phyloP scores from a whole-genome alignment of 257 asterid genomes.

The Solanum paucissectum region DNA sequence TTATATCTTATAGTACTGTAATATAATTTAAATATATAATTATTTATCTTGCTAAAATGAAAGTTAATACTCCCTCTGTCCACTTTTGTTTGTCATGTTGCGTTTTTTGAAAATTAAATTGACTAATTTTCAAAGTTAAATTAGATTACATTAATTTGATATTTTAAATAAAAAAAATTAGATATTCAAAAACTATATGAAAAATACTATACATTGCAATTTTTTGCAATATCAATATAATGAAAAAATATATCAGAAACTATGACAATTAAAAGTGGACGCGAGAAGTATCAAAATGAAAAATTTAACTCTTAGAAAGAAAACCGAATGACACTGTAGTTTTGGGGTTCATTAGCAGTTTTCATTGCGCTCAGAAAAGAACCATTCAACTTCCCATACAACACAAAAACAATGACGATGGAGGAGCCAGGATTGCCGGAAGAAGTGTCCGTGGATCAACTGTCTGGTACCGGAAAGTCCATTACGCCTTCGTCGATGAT shows the following conservation, averaged over 20 bases:
- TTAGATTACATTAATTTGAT: too few relatives aligned
- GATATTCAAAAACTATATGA: accelerated
- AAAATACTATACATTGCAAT: too few relatives aligned
- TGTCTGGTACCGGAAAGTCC: background rate
- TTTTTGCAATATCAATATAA: too few relatives aligned
- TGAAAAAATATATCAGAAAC: accelerated
- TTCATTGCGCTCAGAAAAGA: background rate
- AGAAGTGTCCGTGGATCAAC: background rate
- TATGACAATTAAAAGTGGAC: background rate
- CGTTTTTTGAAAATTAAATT: too few relatives aligned
- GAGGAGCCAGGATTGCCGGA: background rate
- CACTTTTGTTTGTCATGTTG: background rate
- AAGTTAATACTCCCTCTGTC: background rate
- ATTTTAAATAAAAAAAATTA: too few relatives aligned
- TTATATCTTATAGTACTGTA: background rate
- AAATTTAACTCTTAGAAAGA: background rate
- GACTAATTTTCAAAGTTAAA: too few relatives aligned
- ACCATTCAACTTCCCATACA: background rate
- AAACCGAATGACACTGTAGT: background rate
- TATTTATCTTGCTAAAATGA: background rate
- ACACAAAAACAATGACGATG: background rate
- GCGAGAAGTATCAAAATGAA: too few relatives aligned
- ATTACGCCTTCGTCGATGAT: background rate
- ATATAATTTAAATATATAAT: too few relatives aligned
- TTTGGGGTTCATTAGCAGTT: background rate